Percentiles rank a stretch among this genome's conserved stretches.
phyloP scores from a whole-genome alignment of 257 asterid genomes.

The Cordia subcordata region DNA sequence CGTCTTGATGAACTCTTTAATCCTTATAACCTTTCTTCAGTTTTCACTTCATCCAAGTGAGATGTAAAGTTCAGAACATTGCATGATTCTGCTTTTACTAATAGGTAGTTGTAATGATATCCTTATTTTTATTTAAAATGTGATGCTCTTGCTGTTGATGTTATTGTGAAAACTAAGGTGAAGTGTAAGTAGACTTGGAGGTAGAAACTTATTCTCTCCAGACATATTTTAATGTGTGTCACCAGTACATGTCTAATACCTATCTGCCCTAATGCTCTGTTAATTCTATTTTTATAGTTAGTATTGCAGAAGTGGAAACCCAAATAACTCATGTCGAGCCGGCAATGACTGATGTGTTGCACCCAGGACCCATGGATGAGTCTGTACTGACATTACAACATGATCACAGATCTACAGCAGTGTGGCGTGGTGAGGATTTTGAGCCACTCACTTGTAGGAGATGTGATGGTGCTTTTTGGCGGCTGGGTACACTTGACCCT shows the following conservation, averaged over 20 bases:
- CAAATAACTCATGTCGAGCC: not conserved
- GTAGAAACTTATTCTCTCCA: no score
- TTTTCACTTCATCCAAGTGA: no score
- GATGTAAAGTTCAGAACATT: no score
- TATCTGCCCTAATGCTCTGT: not conserved
- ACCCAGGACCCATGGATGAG: constrained; percentile 74
- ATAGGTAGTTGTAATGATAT: no score
- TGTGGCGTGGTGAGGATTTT: constrained; percentile 72
- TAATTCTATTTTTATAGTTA: constrained; percentile 10
- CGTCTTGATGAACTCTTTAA: no score
- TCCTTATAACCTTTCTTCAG: no score
- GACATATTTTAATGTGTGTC: not conserved
- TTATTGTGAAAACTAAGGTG: no score
- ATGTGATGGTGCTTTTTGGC: constrained; percentile 87
- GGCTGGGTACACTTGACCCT: constrained; percentile 60
- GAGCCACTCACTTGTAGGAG: constrained; percentile 78
- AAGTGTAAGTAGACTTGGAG: no score
- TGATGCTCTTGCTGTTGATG: no score
- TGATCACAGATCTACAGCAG: constrained; percentile 67
- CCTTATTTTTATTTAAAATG: no score
- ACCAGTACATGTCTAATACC: not conserved
- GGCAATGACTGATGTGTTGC: constrained; percentile 25
- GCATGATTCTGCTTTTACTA: no score
- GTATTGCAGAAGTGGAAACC: constrained; percentile 6
- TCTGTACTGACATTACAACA: constrained; percentile 64